Base-by-base conservation (phyloP, 2,329 filamentous ascomycete genomes). In the Diaporthe citri region DNA sequence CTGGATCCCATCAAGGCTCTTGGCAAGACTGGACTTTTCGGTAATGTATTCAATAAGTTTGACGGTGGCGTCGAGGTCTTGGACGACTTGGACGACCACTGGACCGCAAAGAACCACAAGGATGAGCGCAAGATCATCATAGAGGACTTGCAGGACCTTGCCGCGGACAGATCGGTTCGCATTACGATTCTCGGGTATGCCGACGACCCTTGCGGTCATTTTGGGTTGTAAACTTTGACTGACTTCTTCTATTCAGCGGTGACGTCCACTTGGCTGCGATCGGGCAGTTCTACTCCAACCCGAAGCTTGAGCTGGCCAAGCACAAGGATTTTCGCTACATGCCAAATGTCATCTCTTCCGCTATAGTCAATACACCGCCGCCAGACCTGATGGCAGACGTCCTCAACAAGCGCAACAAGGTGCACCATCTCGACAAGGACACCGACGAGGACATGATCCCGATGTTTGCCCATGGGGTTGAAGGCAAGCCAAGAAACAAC, bases 371-470 rank as follows among this genome's bases (percentile, higher is more conserved):
- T 81, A 92, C 93, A 20, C 97, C 97, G 7, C 95, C 96, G 25
- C 93, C 96, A 0, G 94, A 97, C 71, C 87, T 97, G 80, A 89
- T 98, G 86, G 95, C 95, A 7, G 96, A 99, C 83, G 90, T 97
- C 70, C 89, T 99, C 76, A 98, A 98, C 86, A 97, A 94, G 86
- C 91, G 97, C 39, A 98, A 98, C 87, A 98, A 93, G 83, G 83
- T 93, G 2, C 92, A 93, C 78, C 91, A 93, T 79, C 90, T 93
- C 74, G 91, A 93, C 82, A 88, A 88, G 75, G 87, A 96, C 73
- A 99, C 97, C 0, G 95, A 98, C 74, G 97, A 99, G 84, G 92
- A 95, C 83, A 97, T 99, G 94, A 97, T 98, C 57, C 95, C 96
- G 0, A 92, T 99, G 76, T 99, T 99, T 82, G 91, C 89, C 1